These are phyloP conservation scores for Ophiostoma novo-ulmi DNA, from an alignment of 2,329 filamentous ascomycete genomes.

Conservation along the genomic window DNA sequence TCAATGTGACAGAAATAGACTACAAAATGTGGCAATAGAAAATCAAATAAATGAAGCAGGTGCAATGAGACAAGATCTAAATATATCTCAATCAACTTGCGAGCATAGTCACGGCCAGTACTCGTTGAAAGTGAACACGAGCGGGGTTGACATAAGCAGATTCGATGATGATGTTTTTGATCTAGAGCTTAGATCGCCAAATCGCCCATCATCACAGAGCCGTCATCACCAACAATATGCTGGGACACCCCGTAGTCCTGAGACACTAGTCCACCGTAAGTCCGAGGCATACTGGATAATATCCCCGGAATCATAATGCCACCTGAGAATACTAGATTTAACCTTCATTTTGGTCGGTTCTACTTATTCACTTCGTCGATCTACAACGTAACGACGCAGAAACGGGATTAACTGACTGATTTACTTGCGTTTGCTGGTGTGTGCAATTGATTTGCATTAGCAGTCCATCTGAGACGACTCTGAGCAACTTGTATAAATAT, in stretches of 20 bases:
- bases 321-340: too few species aligned
- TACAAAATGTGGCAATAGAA: neutral
- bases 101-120: neutral
- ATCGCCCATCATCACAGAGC: conserved; percentile 2
- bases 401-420: neutral
- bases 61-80: neutral
- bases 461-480: neutral
- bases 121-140: neutral
- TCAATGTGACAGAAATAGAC: neutral
- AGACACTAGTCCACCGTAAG: neutral
- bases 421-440: neutral
- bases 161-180: neutral
- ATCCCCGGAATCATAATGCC: neutral
- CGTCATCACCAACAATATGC: neutral
- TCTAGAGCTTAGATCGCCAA: neutral
- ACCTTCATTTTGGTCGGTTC: too few species aligned
- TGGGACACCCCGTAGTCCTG: neutral
- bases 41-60: neutral
- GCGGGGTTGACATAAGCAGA: neutral
- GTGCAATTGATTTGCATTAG: neutral
- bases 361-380: neutral
- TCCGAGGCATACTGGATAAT: neutral
- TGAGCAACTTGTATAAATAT: neutral
- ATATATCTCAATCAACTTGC: neutral
- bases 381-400: neutral